phyloP scores from a whole-genome alignment of 257 asterid species.

The Scutellaria galericulata region DNA sequence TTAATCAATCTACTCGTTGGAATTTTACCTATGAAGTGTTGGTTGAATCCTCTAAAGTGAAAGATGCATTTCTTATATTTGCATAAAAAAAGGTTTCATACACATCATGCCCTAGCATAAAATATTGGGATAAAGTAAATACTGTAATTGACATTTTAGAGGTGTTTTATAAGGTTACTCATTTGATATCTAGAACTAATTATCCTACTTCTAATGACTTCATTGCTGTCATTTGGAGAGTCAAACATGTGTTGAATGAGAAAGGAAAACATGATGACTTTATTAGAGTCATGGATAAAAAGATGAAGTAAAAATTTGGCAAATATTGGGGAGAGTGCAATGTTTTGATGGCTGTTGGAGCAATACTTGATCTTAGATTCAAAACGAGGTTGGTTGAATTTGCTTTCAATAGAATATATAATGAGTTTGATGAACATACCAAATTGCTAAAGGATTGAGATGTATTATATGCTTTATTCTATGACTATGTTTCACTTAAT shows the following conservation, averaged over 20 bases:
- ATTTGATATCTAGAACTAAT: too few relatives aligned
- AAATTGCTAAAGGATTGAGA: too few relatives aligned
- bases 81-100: not conserved
- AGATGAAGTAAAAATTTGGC: too few relatives aligned
- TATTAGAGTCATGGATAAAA: too few relatives aligned
- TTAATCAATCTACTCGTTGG: not conserved
- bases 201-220: too few relatives aligned
- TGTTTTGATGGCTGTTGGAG: not conserved
- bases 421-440: not conserved
- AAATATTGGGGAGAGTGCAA: too few relatives aligned
- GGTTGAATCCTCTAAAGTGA: not conserved
- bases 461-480: not conserved
- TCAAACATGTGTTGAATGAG: too few relatives aligned
- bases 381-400: constrained; percentile 27
- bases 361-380: too few relatives aligned
- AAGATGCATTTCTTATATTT: not conserved
- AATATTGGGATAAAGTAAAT: too few relatives aligned
- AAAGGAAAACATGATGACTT: too few relatives aligned
- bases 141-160: not conserved
- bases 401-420: constrained; percentile 22
- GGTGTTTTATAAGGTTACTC: not conserved
- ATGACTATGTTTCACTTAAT: not conserved
- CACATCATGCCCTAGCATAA: not conserved
- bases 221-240: too few relatives aligned
- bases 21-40: not conserved